Percentiles rank a stretch among this genome's conserved stretches.
phyloP scores from a whole-genome alignment of 805 yeast species.

The Brettanomyces nanus region DNA sequence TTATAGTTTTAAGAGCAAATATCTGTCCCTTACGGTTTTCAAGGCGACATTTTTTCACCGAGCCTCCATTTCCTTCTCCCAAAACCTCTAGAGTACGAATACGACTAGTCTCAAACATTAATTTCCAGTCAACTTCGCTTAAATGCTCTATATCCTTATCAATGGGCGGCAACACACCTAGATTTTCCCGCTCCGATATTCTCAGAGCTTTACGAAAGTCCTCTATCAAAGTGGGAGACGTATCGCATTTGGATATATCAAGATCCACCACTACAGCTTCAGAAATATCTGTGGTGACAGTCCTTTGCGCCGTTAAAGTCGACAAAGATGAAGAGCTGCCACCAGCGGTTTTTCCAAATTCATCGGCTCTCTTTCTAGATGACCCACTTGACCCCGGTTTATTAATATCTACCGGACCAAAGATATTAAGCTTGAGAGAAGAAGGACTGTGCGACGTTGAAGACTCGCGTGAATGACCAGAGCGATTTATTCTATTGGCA shows the following conservation, averaged over 20 bases:
- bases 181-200: neutral
- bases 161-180: neutral
- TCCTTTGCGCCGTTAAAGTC: neutral
- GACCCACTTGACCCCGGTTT: neutral
- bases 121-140: conserved; percentile 71
- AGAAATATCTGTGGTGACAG: neutral
- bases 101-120: conserved; percentile 45
- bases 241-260: neutral
- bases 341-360: neutral
- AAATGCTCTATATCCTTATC: conserved; percentile 8
- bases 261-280: conserved; percentile 2
- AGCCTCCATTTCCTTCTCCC: conserved; percentile 95
- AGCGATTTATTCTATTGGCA: neutral
- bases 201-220: neutral
- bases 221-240: conserved; percentile 1
- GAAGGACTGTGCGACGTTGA: neutral
- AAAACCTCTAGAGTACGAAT: conserved; percentile 62
- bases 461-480: neutral
- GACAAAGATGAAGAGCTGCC: neutral
- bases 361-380: neutral
- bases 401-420: neutral
- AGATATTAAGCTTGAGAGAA: neutral
- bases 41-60: conserved; percentile 72
- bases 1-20: conserved; percentile 76
- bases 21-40: conserved; percentile 43